phyloP scores from a whole-genome alignment of 2,329 filamentous ascomycete genomes.

The Fusarium piperis region DNA sequence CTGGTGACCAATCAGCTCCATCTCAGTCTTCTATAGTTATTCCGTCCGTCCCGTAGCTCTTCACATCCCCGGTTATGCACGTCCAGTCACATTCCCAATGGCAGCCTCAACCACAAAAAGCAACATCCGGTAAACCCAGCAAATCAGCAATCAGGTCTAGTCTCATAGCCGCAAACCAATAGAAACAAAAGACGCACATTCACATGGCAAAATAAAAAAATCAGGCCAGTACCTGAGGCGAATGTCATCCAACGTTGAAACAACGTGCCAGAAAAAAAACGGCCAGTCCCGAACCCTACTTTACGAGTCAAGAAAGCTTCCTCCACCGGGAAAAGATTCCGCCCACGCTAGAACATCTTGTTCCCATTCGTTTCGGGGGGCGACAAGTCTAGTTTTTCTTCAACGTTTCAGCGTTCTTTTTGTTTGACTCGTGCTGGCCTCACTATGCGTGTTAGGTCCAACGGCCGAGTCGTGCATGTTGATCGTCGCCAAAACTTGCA shows the following conservation, averaged over 20 bases:
- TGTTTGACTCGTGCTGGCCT: background rate
- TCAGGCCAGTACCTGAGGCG: background rate
- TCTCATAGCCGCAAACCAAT: background rate
- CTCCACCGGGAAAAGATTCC: too few relatives aligned
- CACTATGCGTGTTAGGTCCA: background rate
- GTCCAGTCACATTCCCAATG: background rate
- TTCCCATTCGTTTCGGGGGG: too few relatives aligned
- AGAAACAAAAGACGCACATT: background rate
- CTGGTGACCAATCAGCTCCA: background rate
- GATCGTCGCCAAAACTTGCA: background rate
- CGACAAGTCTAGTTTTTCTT: too few relatives aligned
- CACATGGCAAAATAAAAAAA: background rate
- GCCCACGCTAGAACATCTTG: too few relatives aligned
- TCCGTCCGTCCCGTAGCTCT: background rate
- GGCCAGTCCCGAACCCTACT: background rate
- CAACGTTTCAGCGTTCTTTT: background rate
- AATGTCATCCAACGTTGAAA: background rate
- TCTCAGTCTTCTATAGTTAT: background rate
- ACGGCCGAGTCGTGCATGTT: background rate
- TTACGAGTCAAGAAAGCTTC: too few relatives aligned
- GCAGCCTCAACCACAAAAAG: background rate
- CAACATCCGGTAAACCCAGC: background rate
- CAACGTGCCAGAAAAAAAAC: background rate
- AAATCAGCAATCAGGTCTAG: background rate
- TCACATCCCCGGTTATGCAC: background rate